phyloP scores from a whole-genome alignment of 2,329 filamentous ascomycete species.

The Huntiella moniliformis region DNA sequence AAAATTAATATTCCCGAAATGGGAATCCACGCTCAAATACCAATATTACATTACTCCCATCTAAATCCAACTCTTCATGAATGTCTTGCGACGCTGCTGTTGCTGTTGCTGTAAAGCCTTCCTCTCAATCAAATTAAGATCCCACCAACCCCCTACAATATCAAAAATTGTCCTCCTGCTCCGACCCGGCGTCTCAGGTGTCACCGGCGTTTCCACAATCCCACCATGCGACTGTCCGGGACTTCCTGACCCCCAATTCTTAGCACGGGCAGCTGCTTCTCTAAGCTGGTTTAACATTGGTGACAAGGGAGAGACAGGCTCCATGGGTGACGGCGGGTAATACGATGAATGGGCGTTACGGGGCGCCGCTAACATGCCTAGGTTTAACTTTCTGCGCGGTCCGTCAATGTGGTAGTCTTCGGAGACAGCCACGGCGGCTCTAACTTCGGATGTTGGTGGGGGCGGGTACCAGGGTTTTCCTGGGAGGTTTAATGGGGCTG shows the following conservation, averaged over 20 bases:
- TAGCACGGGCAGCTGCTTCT: slow-evolving; percentile 6
- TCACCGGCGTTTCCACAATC: slow-evolving; percentile 11
- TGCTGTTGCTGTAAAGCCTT: neutral
- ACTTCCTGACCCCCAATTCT: neutral
- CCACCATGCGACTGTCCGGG: neutral
- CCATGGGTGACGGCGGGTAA: neutral
- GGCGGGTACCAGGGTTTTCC: slow-evolving; percentile 13
- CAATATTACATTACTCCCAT: neutral
- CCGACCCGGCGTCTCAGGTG: slow-evolving; percentile 11
- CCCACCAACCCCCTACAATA: slow-evolving; percentile 36
- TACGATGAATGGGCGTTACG: neutral
- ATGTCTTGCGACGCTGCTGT: slow-evolving; percentile 4
- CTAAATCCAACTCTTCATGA: slow-evolving; percentile 11
- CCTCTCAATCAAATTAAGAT: slow-evolving; percentile 27
- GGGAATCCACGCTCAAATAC: neutral
- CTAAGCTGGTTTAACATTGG: slow-evolving; percentile 12
- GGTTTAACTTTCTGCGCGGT: slow-evolving; percentile 3
- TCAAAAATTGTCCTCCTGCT: slow-evolving; percentile 28
- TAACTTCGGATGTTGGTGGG: slow-evolving; percentile 5
- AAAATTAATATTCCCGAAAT: too few relatives aligned
- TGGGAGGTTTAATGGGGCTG: neutral
- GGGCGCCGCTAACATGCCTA: slow-evolving; percentile 10
- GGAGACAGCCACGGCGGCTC: slow-evolving; percentile 2
- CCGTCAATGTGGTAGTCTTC: neutral
- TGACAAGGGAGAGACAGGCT: slow-evolving; percentile 16